Percentiles rank a stretch among this genome's conserved stretches.
phyloP scores from a whole-genome alignment of 768 basidiomycete genomes.

The Podaxis sp. region DNA sequence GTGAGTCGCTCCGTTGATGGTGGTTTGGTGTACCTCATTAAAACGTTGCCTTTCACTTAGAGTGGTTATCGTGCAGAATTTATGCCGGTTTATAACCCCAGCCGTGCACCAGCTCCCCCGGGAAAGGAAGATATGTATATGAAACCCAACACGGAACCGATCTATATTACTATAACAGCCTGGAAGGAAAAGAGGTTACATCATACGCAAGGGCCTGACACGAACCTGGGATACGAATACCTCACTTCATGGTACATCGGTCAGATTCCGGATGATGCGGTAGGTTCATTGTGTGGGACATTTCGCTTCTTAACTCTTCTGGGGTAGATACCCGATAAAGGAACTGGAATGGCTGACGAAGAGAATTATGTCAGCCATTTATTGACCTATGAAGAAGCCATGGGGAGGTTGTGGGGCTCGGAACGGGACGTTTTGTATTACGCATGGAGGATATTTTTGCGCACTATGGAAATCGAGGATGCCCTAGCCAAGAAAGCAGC shows the following conservation, averaged over 20 bases:
- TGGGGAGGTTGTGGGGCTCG: slow-evolving; percentile 23
- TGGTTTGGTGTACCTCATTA: not conserved
- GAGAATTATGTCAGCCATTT: slow-evolving; percentile 43
- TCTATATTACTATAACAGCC: slow-evolving; percentile 34
- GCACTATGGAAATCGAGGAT: slow-evolving; percentile 19
- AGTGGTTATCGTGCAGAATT: slow-evolving; percentile 48
- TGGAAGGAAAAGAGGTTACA: slow-evolving; percentile 24
- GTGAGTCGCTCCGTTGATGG: slow-evolving; percentile 27
- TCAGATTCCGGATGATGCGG: slow-evolving; percentile 49
- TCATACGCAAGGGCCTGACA: slow-evolving; percentile 7
- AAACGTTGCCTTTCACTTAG: slow-evolving; percentile 24
- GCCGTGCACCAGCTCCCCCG: slow-evolving; percentile 40
- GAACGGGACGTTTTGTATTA: slow-evolving; percentile 35
- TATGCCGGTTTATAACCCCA: slow-evolving; percentile 41
- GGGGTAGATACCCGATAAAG: slow-evolving; percentile 39
- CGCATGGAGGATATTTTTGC: slow-evolving; percentile 36
- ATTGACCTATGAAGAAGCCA: slow-evolving; percentile 42
- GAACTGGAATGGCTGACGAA: slow-evolving; percentile 62
- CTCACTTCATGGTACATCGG: slow-evolving; percentile 56
- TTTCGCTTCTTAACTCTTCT: not conserved
- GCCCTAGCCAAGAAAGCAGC: not conserved
- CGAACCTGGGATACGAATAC: slow-evolving; percentile 45
- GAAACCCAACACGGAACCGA: slow-evolving; percentile 38
- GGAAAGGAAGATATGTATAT: slow-evolving; percentile 8
- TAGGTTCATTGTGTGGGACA: slow-evolving; percentile 26